Evolutionary conservation across 108 stramenopile species (phyloP).

Genomic region (Skeletonema marinoi): DNA sequence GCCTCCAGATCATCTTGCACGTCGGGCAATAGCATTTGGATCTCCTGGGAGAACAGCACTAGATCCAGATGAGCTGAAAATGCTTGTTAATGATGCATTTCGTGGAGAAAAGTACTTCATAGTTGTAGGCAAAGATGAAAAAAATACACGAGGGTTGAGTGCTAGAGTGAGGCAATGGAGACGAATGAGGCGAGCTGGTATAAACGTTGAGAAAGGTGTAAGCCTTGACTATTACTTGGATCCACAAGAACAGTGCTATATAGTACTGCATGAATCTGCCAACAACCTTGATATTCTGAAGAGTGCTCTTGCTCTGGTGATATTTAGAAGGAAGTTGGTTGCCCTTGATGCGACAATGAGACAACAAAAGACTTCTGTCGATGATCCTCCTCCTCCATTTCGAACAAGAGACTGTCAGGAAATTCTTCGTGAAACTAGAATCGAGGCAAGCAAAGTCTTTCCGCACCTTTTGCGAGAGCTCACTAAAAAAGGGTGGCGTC

Average conservation of each 20-base stretch:
- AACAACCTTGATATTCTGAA: slow-evolving; percentile 80
- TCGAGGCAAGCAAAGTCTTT: slow-evolving; percentile 56
- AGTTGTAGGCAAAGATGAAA: slow-evolving; percentile 74
- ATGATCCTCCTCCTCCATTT: slow-evolving; percentile 14
- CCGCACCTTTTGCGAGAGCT: slow-evolving; percentile 62
- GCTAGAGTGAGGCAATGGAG: slow-evolving; percentile 47
- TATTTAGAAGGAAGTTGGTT: slow-evolving; percentile 62
- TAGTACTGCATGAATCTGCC: slow-evolving; percentile 81
- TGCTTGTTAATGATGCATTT: slow-evolving; percentile 64
- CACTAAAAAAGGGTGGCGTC: slow-evolving; percentile 62
- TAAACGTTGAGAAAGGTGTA: slow-evolving; percentile 6
- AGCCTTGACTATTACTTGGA: slow-evolving; percentile 27
- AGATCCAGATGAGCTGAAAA: slow-evolving; percentile 60
- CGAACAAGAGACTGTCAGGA: slow-evolving; percentile 66
- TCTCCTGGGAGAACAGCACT: slow-evolving; percentile 71
- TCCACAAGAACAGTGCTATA: slow-evolving; percentile 73
- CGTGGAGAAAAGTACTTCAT: slow-evolving; percentile 68
- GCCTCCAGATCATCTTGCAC: slow-evolving; percentile 67
- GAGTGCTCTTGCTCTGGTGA: slow-evolving; percentile 68
- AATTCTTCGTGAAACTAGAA: slow-evolving; percentile 51
- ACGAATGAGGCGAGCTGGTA: slow-evolving; percentile 15
- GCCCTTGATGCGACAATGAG: slow-evolving; percentile 13
- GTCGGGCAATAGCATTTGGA: slow-evolving; percentile 75
- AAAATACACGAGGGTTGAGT: slow-evolving; percentile 51
- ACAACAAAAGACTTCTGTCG: slow-evolving; percentile 5